Percentiles rank a stretch among this genome's conserved stretches.
Evolutionary conservation across 495 filamentous ascomycete species (phyloP).

Genomic region (Mytilinidion resinicola): DNA sequence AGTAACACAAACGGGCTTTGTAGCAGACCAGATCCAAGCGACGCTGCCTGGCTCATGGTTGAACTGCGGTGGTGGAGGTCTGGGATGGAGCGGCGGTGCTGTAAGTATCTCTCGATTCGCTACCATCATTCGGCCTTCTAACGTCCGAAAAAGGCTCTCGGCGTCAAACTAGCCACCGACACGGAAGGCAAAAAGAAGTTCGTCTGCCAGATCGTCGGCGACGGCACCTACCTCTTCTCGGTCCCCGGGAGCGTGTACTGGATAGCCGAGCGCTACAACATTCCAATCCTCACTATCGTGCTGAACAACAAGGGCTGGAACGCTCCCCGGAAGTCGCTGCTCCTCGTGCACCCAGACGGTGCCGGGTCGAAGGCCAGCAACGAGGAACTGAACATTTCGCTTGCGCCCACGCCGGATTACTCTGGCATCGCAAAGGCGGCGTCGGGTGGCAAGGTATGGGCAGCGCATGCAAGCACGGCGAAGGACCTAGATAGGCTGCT

Average conservation of each 20-base stretch:
- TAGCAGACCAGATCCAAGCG: constrained; percentile 75
- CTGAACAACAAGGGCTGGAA: constrained; percentile 81
- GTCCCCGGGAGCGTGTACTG: constrained; percentile 90
- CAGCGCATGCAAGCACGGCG: constrained; percentile 30
- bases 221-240: constrained; percentile 82
- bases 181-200: constrained; percentile 66
- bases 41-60: constrained; percentile 76
- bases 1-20: constrained; percentile 73
- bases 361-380: constrained; percentile 63
- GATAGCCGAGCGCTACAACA: constrained; percentile 79
- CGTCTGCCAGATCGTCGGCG: constrained; percentile 87
- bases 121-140: neutral
- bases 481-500: constrained; percentile 32
- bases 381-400: constrained; percentile 84
- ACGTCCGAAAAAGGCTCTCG: constrained; percentile 41
- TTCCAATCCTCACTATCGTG: constrained; percentile 84
- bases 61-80: constrained; percentile 88
- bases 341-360: constrained; percentile 38
- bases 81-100: constrained; percentile 91
- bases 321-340: constrained; percentile 32
- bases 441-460: constrained; percentile 55
- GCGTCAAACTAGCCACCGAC: constrained; percentile 80
- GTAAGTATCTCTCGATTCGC: constrained; percentile 5
- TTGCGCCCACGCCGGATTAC: constrained; percentile 82
- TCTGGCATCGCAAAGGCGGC: constrained; percentile 87